These are phyloP conservation scores for Leptographium flavum DNA, from an alignment of 2,329 filamentous ascomycete genomes.

Conservation along the genomic window DNA sequence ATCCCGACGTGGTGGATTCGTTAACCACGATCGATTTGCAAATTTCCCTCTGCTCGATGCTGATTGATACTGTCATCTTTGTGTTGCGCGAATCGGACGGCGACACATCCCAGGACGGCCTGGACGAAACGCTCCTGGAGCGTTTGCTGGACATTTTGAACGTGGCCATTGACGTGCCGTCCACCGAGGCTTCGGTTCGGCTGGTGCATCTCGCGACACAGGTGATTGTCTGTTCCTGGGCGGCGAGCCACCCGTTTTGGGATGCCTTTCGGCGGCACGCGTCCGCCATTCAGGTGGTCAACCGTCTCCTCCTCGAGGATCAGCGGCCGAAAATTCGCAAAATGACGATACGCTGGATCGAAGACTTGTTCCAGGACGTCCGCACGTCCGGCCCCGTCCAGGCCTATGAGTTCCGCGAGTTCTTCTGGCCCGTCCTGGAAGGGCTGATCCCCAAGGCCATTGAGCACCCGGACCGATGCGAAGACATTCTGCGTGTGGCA, in stretches of 20 bases:
- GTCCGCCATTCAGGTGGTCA: conserved; percentile 16
- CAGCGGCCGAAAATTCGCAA: conserved; percentile 21
- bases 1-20: conserved; percentile 34
- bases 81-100: conserved; percentile 28
- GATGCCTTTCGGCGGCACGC: conserved; percentile 18
- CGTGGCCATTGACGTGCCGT: conserved; percentile 6
- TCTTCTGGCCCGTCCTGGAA: conserved; percentile 32
- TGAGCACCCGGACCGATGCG: conserved; percentile 20
- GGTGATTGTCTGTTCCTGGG: conserved; percentile 25
- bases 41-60: conserved; percentile 32
- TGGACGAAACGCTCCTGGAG: conserved; percentile 16
- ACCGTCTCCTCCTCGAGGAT: conserved; percentile 23
- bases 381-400: conserved; percentile 12
- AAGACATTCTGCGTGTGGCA: conserved; percentile 30
- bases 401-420: conserved; percentile 24
- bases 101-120: conserved; percentile 7
- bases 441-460: conserved; percentile 22
- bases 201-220: conserved; percentile 19
- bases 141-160: conserved; percentile 18
- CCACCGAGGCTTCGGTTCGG: conserved; percentile 5
- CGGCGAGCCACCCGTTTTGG: conserved; percentile 25
- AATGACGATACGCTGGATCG: conserved; percentile 20
- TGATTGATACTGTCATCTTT: conserved; percentile 42
- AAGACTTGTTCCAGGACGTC: conserved; percentile 11
- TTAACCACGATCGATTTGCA: conserved; percentile 29